Evolutionary conservation across 768 basidiomycete species (phyloP), one percentile per base, ranked within the genome.

Genomic region (Rhodosporidiobolus sp.): DNA sequence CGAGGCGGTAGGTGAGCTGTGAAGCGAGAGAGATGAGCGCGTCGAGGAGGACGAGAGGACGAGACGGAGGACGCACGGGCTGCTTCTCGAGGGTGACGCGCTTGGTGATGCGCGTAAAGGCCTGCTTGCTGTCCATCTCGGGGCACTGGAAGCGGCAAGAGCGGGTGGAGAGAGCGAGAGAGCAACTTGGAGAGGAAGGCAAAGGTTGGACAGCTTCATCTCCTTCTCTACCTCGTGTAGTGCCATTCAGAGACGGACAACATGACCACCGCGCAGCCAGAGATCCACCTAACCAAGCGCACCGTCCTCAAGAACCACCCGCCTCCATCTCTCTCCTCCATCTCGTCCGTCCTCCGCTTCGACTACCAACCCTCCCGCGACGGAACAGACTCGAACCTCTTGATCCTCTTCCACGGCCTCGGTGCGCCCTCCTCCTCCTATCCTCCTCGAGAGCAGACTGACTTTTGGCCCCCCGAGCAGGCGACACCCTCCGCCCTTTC

Each of bases 331-430:
- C 50, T 72, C 32, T 17, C 24, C 1, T 12, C 24, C 9, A 19
- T 22, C 49, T 68, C 66, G 43, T 28, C 62, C 35, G 24, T 10
- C 1, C 63, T 76, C 30, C 20, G 8, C n/a, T 90, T 89, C 80
- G 83, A 82, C 4, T 95, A 94, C 80, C 72, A 82, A 10, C 84
- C 91, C 22, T 92, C 91, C 71, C 85, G 88, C 70, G 91, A 94
- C 79, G 91, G 91, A 55, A 89, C 87, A 16, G 91, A 94, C 76
- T 89, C 91, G 80, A 94, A 94, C 80, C 81, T 94, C 26, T 81
- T 95, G 32, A 84, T 95, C 70, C 84, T 95, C 45, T 83, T 95
- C 14, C 93, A 95, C 73, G 93, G 93, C 0, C 85, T 94, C 34
- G 92, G 92, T 91, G 73, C 67, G 85, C 38, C 49, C 50, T 48